phyloP scores from a whole-genome alignment of 176 grass and related monocot genomes.

The Luzula sylvatica region DNA sequence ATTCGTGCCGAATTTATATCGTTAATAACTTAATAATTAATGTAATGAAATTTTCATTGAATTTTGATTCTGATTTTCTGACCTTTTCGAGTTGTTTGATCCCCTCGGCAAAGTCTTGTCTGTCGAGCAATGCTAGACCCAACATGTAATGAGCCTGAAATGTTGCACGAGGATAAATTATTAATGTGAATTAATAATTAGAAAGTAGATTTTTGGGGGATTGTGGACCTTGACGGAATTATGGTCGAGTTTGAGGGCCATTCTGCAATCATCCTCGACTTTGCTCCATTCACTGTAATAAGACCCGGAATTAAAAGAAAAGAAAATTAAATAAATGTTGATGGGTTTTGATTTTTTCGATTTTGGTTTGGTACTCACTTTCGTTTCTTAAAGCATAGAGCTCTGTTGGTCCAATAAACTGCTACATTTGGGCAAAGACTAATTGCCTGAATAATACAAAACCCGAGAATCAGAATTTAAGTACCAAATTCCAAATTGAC shows the following conservation, averaged over 20 bases:
- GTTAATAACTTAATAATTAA: no score
- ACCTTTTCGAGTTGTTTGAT: constrained; percentile 95
- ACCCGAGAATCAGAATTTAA: neutral
- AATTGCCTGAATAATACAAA: constrained; percentile 66
- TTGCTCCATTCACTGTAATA: constrained; percentile 64
- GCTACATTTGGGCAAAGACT: constrained; percentile 52
- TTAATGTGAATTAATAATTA: neutral
- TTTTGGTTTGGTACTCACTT: constrained; percentile 65
- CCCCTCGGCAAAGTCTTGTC: constrained; percentile 48
- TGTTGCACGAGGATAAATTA: neutral
- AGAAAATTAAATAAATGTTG: constrained; percentile 20
- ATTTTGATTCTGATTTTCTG: no score
- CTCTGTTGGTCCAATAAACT: constrained; percentile 72
- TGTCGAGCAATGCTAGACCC: constrained; percentile 59
- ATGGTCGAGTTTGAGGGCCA: constrained; percentile 55
- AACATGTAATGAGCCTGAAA: constrained; percentile 86
- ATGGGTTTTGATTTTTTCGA: constrained; percentile 8
- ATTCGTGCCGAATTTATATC: no score
- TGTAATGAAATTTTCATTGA: no score
- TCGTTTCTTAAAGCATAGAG: constrained; percentile 70
- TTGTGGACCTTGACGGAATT: constrained; percentile 71
- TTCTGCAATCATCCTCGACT: constrained; percentile 76
- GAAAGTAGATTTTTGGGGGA: neutral
- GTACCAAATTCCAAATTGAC: neutral
- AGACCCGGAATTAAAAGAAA: constrained; percentile 12